Evolutionary conservation across 345 rosid genomes (phyloP).

Genomic region (Eucalyptus tenuipes): DNA sequence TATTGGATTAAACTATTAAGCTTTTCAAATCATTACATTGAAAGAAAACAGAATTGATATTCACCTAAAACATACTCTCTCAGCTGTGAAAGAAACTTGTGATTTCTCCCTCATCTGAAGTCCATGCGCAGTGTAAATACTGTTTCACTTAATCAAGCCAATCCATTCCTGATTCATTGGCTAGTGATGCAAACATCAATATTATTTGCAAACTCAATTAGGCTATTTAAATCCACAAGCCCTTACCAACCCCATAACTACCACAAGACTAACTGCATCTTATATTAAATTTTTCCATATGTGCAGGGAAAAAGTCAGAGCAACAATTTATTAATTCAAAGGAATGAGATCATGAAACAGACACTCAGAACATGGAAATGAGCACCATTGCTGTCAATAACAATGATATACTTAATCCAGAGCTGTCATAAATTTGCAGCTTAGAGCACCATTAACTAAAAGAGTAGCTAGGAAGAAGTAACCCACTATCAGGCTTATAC

Average conservation of each 20-base stretch:
- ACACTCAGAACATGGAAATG: not conserved
- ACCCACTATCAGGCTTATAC: conserved; percentile 37
- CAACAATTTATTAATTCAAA: not conserved
- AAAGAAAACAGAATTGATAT: not conserved
- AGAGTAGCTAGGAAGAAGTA: not conserved
- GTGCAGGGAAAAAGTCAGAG: not conserved
- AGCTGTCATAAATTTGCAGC: not conserved
- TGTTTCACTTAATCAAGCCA: not conserved
- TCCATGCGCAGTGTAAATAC: not conserved
- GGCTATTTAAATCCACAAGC: not conserved
- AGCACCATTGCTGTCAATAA: not conserved
- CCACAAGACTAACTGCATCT: not conserved
- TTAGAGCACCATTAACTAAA: not conserved
- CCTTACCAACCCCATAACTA: not conserved
- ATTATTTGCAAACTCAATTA: not conserved
- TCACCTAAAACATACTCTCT: not conserved
- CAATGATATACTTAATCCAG: not conserved
- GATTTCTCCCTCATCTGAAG: not conserved
- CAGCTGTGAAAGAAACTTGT: not conserved
- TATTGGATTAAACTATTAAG: not conserved
- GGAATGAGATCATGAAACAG: not conserved
- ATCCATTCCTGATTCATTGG: not conserved
- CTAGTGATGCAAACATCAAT: not conserved
- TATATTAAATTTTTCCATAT: not conserved
- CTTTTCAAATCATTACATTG: not conserved